These are phyloP conservation scores for Saccharomyces hybrid DNA, from an alignment of 1,139 yeast genomes.

Conservation along the genomic window DNA sequence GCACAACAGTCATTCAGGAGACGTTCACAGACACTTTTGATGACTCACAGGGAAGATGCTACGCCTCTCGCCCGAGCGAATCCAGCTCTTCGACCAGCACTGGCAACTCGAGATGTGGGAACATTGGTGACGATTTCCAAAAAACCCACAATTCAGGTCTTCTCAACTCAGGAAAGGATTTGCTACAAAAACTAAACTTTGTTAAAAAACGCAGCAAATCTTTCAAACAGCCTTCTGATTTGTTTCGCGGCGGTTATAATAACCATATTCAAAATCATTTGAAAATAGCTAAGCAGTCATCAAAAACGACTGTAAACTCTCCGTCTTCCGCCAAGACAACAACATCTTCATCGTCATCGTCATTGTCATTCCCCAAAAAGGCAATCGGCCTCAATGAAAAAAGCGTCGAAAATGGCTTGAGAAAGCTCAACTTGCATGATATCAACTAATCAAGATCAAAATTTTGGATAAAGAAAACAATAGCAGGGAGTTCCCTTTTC, in stretches of 20 bases:
- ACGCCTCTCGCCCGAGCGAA: not conserved
- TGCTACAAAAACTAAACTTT: not conserved
- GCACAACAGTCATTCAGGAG: not conserved
- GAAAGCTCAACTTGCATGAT: not conserved
- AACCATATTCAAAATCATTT: not conserved
- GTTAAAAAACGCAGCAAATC: not conserved
- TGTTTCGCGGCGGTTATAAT: not conserved
- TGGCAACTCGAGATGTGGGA: not conserved
- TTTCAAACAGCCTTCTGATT: not conserved
- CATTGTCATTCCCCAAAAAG: not conserved
- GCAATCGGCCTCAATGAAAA: not conserved
- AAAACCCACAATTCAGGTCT: not conserved
- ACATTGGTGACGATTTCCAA: not conserved
- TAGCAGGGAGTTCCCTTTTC: not conserved
- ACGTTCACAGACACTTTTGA: not conserved
- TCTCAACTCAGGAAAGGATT: not conserved
- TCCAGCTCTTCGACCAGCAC: not conserved
- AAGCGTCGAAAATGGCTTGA: not conserved
- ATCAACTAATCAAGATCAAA: not conserved
- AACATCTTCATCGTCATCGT: not conserved
- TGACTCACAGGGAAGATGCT: not conserved
- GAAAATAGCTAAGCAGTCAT: not conserved
- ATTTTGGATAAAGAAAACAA: not conserved
- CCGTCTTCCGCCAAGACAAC: not conserved
- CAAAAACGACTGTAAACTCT: not conserved